phyloP scores from a whole-genome alignment of 106 monocot genomes.

The Amphibolis antarctica region DNA sequence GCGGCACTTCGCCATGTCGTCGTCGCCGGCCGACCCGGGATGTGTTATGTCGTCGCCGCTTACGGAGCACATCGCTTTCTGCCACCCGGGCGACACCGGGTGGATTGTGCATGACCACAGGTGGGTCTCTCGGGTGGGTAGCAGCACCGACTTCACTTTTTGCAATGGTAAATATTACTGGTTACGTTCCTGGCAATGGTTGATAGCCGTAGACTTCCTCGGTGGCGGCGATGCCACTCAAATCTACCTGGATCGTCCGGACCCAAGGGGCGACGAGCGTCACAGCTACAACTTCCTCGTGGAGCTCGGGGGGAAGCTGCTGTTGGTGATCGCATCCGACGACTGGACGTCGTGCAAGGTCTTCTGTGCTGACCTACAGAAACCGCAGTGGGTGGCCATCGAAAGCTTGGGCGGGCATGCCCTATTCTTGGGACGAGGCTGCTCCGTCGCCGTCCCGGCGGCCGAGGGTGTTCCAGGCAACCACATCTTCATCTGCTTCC shows the following conservation, averaged over 20 bases:
- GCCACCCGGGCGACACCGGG: neutral
- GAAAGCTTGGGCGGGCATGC: neutral
- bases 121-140: neutral
- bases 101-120: neutral
- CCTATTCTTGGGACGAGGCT: neutral
- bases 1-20: slow-evolving; percentile 2
- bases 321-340: slow-evolving; percentile 1
- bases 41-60: neutral
- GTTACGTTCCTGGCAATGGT: neutral
- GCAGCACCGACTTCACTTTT: neutral
- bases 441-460: slow-evolving; percentile 1
- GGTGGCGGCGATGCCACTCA: neutral
- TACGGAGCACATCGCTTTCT: neutral
- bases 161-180: slow-evolving; percentile 1
- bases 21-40: slow-evolving; percentile 2
- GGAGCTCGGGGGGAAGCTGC: neutral
- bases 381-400: neutral
- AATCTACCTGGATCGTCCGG: neutral
- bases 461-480: neutral
- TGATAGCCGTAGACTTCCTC: neutral
- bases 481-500: neutral
- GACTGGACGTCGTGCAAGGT: neutral
- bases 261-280: neutral
- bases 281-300: neutral
- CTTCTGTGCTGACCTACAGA: neutral